Evolutionary conservation across 2,329 filamentous ascomycete species (phyloP), one percentile per base, ranked within the genome.

Genomic region (Aspergillus ruber): DNA sequence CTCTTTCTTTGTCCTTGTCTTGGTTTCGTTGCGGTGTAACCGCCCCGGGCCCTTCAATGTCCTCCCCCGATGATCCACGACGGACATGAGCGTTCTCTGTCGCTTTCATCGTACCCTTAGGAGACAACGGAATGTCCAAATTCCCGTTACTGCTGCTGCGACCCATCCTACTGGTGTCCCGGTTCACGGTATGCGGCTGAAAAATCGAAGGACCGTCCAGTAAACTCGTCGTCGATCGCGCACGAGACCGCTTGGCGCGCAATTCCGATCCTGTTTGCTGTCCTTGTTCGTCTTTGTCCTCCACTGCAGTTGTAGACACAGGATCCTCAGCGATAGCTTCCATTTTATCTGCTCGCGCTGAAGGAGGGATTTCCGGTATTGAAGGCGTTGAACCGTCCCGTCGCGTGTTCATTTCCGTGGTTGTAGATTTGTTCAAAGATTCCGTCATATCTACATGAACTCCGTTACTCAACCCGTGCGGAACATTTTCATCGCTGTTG

Each of bases 1-100:
- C 52, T 35, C 43, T 47, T 17, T 56, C 60, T 51, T 67, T 71
- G 4, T 74, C 61, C 43, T 62, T 60, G 18, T 65, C 63, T 10
- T 58, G 57, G 6, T 55, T 48, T 35, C 53, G 50, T 8, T 25
- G 44, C 15, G 57, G 56, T 12, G 36, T 18, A 2, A 10, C 7
- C 9, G 8, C 25, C 10, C 10, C 25, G 9, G 10, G 10, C 3
- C 59, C 61, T 33, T 64, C 58, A 6, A 64, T 51, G 29, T 72
- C 52, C 50, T 64, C 54, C 44, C 63, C 56, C 15, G 61, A 27
- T 7, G 63, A 58, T 17, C 62, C 56, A 4, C 53, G 51, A 20
- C 55, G 52, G 25, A 38, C 46, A 25, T 50, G 44, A 39, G n/a
- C n/a, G 15, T 6, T 6, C 13, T 35, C 33, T 6, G 36, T 18